Conservation (phyloP, 176 grass and related monocot genomes). For the Microstegium vimineum region DNA sequence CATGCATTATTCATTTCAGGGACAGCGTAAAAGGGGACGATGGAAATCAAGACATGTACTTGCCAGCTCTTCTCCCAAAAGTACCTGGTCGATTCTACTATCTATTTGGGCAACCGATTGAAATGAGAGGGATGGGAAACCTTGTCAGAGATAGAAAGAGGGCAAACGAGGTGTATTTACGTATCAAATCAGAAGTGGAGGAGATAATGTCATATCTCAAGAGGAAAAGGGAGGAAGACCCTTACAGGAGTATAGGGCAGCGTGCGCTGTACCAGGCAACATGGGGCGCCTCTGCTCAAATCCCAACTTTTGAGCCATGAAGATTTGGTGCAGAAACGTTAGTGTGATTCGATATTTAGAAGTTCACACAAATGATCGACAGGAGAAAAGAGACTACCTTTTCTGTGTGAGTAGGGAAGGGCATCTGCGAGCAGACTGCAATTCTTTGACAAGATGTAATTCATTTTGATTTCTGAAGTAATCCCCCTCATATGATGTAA, state of each 20-base stretch:
- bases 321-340: constrained; percentile 22
- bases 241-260: constrained; percentile 69
- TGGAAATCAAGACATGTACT: constrained; percentile 45
- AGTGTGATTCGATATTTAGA: neutral
- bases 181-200: constrained; percentile 80
- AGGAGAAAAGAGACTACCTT: neutral
- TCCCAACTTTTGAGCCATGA: constrained; percentile 91
- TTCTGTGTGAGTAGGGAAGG: neutral
- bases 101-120: constrained; percentile 73
- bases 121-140: constrained; percentile 55
- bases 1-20: constrained; percentile 47
- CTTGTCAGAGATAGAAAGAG: constrained; percentile 67
- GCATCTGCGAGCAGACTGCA: neutral
- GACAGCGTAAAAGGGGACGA: constrained; percentile 59
- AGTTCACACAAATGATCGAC: neutral
- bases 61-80: constrained; percentile 76
- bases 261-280: constrained; percentile 67
- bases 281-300: constrained; percentile 47
- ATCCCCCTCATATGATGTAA: constrained; percentile 12
- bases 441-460: neutral
- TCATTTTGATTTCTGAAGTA: neutral
- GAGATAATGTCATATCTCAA: constrained; percentile 64
- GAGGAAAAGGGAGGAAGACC: constrained; percentile 86
- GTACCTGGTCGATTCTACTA: constrained; percentile 91
- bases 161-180: constrained; percentile 51